Evolutionary conservation across 192 early-diverging fungal genomes (phyloP).

Genomic region (Oehlia diaphana): DNA sequence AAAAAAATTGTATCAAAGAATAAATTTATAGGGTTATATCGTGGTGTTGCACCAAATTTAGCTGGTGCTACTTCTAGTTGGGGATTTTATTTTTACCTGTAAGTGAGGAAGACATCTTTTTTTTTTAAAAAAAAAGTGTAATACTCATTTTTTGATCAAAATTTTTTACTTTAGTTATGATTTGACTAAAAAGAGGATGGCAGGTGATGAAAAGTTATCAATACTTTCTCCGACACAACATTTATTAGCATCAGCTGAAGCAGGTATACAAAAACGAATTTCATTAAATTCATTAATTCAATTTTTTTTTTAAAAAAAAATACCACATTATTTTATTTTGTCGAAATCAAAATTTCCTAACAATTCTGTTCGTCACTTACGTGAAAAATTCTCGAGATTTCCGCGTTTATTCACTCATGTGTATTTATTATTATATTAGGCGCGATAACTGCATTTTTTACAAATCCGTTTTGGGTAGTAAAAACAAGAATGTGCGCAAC

Average conservation of each 20-base stretch:
- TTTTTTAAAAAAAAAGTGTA: background rate
- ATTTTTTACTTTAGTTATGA: conserved; percentile 47
- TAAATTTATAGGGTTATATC: conserved; percentile 80
- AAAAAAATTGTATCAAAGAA: conserved; percentile 57
- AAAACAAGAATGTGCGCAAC: conserved; percentile 86
- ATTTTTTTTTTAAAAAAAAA: background rate
- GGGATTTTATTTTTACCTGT: conserved; percentile 98
- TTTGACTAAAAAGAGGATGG: conserved; percentile 65
- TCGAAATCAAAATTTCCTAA: background rate
- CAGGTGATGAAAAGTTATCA: conserved; percentile 47
- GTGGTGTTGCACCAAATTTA: conserved; percentile 88
- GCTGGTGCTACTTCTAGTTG: conserved; percentile 89
- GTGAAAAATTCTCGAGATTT: no score
- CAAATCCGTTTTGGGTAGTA: conserved; percentile 85
- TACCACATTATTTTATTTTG: background rate
- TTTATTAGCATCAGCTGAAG: conserved; percentile 74
- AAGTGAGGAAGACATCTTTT: conserved; percentile 46
- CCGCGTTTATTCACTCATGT: no score
- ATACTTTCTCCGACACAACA: conserved; percentile 76
- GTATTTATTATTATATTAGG: conserved; percentile 35
- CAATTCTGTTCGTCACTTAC: no score
- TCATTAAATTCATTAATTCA: background rate
- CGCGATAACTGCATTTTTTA: conserved; percentile 66
- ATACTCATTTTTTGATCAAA: background rate
- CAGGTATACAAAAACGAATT: conserved; percentile 46